phyloP scores from a whole-genome alignment of 2,329 filamentous ascomycete genomes.

The Penicillium sp. region DNA sequence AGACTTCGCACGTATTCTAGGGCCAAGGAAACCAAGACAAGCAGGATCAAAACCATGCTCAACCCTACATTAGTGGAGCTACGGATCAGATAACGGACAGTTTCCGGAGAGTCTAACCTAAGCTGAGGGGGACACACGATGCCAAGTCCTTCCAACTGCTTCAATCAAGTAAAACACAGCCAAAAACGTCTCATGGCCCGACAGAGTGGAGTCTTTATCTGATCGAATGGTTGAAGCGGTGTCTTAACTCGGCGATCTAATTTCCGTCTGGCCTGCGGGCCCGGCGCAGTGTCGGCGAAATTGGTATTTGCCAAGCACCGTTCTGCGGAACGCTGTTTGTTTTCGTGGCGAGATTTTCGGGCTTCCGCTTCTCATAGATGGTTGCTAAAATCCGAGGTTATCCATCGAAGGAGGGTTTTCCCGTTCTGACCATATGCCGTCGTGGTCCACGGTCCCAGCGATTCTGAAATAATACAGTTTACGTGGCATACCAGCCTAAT shows the following conservation, averaged over 20 bases:
- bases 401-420: background rate
- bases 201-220: conserved; percentile 1
- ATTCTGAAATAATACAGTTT: no score
- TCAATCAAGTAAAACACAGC: no score
- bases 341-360: background rate
- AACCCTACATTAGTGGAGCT: background rate
- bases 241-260: background rate
- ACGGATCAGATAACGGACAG: conserved; percentile 12
- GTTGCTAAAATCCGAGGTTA: background rate
- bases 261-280: background rate
- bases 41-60: background rate
- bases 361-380: background rate
- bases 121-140: no score
- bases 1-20: background rate
- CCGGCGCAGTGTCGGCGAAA: background rate
- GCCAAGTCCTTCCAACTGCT: no score
- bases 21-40: background rate
- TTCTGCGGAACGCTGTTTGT: background rate
- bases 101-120: background rate
- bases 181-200: no score
- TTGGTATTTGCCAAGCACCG: background rate
- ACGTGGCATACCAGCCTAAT: no score
- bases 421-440: background rate
- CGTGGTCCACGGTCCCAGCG: background rate
- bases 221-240: conserved; percentile 7